Base-by-base conservation (phyloP, 257 asterid genomes). In the Lycium ferocissimum region DNA sequence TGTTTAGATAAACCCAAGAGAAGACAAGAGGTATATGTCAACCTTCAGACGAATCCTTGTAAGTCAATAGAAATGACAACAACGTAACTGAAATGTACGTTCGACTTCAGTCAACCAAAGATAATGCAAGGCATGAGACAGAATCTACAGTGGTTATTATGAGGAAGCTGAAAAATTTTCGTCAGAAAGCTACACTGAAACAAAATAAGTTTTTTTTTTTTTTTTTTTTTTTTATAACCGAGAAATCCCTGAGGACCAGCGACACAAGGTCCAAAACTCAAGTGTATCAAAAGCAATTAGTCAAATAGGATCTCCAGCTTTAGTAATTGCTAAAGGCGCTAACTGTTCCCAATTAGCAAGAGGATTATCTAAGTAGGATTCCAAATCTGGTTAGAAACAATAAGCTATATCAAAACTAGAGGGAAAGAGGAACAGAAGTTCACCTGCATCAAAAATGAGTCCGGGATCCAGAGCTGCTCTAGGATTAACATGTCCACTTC, bases 401-500 rank as follows among this genome's bases (percentile, higher is more conserved):
- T 26, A 76, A 26, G 40, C 47, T 26, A 53, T 53, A 53, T 78
- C 65, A 78, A 53, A 53, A 53, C 47, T 35, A 78, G 49, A 37
- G 7, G 79, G 53, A 79, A 33, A 40, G 73, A 38, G 17, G 79
- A 69, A 6, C 51, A 63, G 40, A 26, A 38, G 35, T 26, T 67
- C 86, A 93, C 97, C 95, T 84, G 97, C 94, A 88, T 93, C 92
- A 83, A 93, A 91, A 58, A 93, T 83, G 49, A 93, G 96, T 59
- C 97, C 97, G 59, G 97, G 97, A 91, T 92, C 94, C 43, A 93
- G 84, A 84, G 97, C 96, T 66, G 94, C 97, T 79, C 93, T 87
- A 56, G 97, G 97, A 89, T 93, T 90, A 72, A 93, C 96, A 85
- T 93, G 97, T 57, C 97, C 97, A 81, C 97, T 92, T 59, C 97